A percentile compares a stretch with the other conserved stretches of the same genome.
These are phyloP conservation scores for Pichia sp. DNA, from an alignment of 1,139 yeast genomes.

Conservation along the genomic window DNA sequence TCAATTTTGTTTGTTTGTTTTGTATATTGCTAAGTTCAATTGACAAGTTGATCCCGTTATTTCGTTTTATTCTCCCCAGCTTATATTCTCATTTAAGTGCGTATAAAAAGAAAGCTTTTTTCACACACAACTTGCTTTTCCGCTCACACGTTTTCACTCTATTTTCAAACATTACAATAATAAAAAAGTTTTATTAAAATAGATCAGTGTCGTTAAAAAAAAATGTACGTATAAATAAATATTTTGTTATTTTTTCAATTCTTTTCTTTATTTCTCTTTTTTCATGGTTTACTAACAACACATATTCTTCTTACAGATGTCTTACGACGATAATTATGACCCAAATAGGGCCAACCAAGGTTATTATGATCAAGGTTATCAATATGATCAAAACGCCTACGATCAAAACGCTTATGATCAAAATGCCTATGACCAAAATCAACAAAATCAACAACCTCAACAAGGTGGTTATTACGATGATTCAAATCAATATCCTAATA, in stretches of 20 bases:
- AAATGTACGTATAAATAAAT: no score
- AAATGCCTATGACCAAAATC: constrained; percentile 26
- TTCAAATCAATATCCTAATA: constrained; percentile 29
- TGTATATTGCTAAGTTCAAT: no score
- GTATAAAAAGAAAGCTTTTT: no score
- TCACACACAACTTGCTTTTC: no score
- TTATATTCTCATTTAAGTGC: no score
- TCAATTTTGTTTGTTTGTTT: background rate
- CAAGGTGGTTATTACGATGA: constrained; percentile 31
- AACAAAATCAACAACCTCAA: constrained; percentile 7
- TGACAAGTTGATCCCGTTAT: background rate
- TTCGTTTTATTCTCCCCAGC: no score
- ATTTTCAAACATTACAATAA: no score
- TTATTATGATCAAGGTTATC: constrained; percentile 36
- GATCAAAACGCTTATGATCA: constrained; percentile 36
- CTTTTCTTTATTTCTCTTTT: background rate
- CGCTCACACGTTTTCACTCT: no score
- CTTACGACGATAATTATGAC: constrained; percentile 34
- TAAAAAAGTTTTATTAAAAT: no score
- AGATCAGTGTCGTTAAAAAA: no score
- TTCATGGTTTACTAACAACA: constrained; percentile 6
- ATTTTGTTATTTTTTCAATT: no score
- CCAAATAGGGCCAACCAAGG: constrained; percentile 24
- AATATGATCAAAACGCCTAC: constrained; percentile 35
- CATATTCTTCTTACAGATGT: constrained; percentile 24